phyloP scores from a whole-genome alignment of 225 moss, liverwort and hornwort genomes.

The Physcomitrium patens region DNA sequence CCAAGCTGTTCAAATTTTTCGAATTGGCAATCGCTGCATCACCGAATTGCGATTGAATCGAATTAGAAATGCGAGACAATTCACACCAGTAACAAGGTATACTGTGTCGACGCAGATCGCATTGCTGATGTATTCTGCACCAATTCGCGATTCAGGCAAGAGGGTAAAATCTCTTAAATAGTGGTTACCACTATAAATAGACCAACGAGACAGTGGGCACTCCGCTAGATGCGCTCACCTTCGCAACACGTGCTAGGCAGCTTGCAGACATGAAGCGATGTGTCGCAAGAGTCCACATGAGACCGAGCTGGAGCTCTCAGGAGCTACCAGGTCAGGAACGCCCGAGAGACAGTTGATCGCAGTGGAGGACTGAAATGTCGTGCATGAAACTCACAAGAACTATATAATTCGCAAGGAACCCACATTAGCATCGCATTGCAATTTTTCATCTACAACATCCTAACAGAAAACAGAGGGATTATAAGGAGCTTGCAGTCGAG shows the following conservation, averaged over 20 bases:
- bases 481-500: no score
- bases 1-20: background rate
- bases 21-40: background rate
- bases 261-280: background rate
- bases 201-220: background rate
- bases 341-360: no score
- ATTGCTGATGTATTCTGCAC: background rate
- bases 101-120: background rate
- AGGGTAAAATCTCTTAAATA: no score
- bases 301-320: background rate
- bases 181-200: background rate
- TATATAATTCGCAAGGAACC: no score
- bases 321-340: no score
- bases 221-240: background rate
- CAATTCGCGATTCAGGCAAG: background rate
- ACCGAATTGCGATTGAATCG: background rate
- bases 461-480: no score
- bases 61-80: background rate
- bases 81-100: background rate
- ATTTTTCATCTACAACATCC: no score
- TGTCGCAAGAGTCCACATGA: constrained; percentile 18
- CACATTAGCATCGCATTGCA: no score
- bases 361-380: no score
- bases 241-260: background rate
- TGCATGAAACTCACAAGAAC: no score